A percentile compares a stretch with the other conserved stretches of the same genome.
These are phyloP conservation scores for Ogataea nakhonphanomensis DNA, from an alignment of 805 yeast species.

Conservation along the genomic window DNA sequence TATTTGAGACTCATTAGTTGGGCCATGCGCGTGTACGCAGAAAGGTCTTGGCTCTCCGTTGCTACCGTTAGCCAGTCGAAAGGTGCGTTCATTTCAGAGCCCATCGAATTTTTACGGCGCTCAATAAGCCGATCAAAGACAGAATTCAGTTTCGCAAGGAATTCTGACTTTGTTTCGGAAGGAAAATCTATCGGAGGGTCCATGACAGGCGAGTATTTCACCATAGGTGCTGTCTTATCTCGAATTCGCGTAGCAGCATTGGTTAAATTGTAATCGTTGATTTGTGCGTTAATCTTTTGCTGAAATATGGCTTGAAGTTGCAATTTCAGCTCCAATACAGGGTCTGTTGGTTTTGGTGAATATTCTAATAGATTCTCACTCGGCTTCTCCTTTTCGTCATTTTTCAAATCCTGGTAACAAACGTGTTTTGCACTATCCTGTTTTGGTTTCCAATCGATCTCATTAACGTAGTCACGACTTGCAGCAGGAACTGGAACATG, in stretches of 20 bases:
- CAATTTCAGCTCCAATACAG: conserved; percentile 15
- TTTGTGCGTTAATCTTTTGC: conserved; percentile 10
- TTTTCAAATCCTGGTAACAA: conserved; percentile 7
- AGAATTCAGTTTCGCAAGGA: conserved; percentile 18
- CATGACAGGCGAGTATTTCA: conserved; percentile 17
- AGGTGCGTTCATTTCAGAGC: neutral
- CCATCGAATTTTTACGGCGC: neutral
- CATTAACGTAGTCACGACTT: conserved; percentile 28
- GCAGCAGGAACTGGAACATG: conserved; percentile 38
- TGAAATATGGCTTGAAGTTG: conserved; percentile 24
- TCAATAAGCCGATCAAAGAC: conserved; percentile 20
- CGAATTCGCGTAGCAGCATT: conserved; percentile 8
- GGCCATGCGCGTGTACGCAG: conserved; percentile 9
- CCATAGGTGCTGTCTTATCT: conserved; percentile 2
- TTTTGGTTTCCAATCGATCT: conserved; percentile 7
- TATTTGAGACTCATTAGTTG: conserved; percentile 17
- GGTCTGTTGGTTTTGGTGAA: conserved; percentile 10
- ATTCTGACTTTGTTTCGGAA: conserved; percentile 8
- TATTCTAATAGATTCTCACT: conserved; percentile 13
- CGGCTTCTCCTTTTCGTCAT: conserved; percentile 14
- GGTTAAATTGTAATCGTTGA: conserved; percentile 9
- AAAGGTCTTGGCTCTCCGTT: conserved; percentile 9
- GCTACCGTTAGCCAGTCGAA: conserved; percentile 16
- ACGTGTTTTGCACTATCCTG: neutral
- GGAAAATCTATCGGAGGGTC: conserved; percentile 26